Conservation (phyloP, 2,329 filamentous ascomycete genomes). For the Fusarium hostae region DNA sequence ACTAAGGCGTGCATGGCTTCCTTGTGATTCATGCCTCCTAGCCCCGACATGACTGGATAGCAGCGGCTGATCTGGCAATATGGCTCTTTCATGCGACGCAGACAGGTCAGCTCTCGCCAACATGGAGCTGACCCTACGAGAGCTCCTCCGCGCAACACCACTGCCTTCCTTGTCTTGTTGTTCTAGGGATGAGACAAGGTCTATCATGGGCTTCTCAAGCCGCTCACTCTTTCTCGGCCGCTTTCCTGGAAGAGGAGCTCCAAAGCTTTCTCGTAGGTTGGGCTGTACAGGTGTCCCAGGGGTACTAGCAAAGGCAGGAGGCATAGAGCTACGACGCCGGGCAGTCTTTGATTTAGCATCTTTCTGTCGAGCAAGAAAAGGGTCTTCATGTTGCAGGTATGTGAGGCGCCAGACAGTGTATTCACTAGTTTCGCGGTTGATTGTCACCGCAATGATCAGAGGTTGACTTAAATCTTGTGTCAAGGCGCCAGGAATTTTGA, state of each 20-base stretch:
- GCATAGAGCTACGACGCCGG: conserved; percentile 71
- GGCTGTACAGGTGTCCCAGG: conserved; percentile 80
- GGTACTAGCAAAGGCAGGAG: conserved; percentile 76
- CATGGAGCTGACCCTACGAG: conserved; percentile 88
- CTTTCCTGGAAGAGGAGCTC: conserved; percentile 65
- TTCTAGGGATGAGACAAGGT: conserved; percentile 77
- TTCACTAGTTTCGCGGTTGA: conserved; percentile 78
- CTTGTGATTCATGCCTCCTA: conserved; percentile 78
- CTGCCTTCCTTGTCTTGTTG: conserved; percentile 68
- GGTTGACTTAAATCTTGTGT: conserved; percentile 55
- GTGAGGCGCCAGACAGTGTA: conserved; percentile 88
- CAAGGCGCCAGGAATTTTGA: conserved; percentile 64
- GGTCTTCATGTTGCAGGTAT: conserved; percentile 77
- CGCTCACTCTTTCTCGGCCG: conserved; percentile 63
- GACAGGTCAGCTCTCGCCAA: conserved; percentile 88
- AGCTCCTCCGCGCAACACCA: conserved; percentile 67
- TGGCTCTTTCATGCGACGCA: conserved; percentile 81
- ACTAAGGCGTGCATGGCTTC: conserved; percentile 54
- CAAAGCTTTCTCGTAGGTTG: conserved; percentile 81
- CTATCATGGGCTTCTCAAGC: conserved; percentile 65
- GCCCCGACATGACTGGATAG: conserved; percentile 55
- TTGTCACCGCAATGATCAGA: conserved; percentile 81
- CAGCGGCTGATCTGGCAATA: conserved; percentile 76
- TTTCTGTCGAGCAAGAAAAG: conserved; percentile 59
- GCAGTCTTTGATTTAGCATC: conserved; percentile 59